Evolutionary conservation across 768 basidiomycete species (phyloP).

Genomic region (Piloderma croceum): DNA sequence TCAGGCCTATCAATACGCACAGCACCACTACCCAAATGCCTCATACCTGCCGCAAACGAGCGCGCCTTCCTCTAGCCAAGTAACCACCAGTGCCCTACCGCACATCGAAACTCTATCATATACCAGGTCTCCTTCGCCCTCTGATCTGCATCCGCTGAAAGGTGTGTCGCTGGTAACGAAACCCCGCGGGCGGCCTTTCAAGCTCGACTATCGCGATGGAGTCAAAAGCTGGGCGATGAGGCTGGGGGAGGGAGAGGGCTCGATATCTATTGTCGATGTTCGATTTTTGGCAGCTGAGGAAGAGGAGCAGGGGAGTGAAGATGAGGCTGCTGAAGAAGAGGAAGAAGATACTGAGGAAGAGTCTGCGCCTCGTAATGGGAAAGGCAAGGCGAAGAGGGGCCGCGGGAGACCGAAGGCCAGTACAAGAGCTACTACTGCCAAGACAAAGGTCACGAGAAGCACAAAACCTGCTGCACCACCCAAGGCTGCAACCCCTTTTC

Average conservation of each 20-base stretch:
- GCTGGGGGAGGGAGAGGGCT: constrained; percentile 51
- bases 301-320: constrained; percentile 50
- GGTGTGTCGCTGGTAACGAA: constrained; percentile 49
- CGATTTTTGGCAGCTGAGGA: constrained; percentile 53
- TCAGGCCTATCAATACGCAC: neutral
- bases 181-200: constrained; percentile 53
- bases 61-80: constrained; percentile 19
- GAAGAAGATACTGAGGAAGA: constrained; percentile 29
- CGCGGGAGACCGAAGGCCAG: constrained; percentile 24
- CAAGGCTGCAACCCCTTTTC: constrained; percentile 21
- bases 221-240: constrained; percentile 71
- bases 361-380: constrained; percentile 39
- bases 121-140: neutral
- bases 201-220: constrained; percentile 61
- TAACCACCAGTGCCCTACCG: constrained; percentile 5
- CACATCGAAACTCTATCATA: no score
- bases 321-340: constrained; percentile 43
- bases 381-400: constrained; percentile 7
- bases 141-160: constrained; percentile 39
- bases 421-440: constrained; percentile 26
- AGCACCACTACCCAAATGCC: constrained; percentile 1
- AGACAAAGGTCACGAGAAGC: neutral
- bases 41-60: neutral
- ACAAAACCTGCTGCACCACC: constrained; percentile 11
- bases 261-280: constrained; percentile 48